Evolutionary conservation across 371 early-diverging fungal genomes (phyloP), one percentile per base, ranked within the genome.

Genomic region (Circinella umbellata): DNA sequence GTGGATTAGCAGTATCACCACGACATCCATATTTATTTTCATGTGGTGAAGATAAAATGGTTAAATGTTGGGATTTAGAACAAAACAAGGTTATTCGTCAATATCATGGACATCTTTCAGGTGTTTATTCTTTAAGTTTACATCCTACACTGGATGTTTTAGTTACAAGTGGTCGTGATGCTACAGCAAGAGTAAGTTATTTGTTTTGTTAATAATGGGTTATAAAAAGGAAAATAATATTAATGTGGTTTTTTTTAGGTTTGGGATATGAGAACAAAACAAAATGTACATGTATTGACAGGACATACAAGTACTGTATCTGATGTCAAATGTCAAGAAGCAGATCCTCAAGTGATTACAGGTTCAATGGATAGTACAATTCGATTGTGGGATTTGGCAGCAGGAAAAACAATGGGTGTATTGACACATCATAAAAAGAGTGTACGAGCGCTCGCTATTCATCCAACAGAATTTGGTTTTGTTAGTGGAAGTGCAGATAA

Each of bases 31-130:
- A 98, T 71, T 77, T 99, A 51, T 98, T 98, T 73, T 97, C 97
- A 4, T 90, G 91, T 69, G 97, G 96, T 71, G 98, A 98, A 76
- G 99, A 99, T 83, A 98, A 98, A 76, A 92, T 92, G 91, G 93
- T 99, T 68, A 98, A 97, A 73, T 98, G 98, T 81, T 99, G 98
- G 98, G 99, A 99, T 84, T 80, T 99, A 65, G 98, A 98, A 79
- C 89, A 91, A 65, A 99, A 99, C 85, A 98, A 98, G 80, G 98
- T 97, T 46, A 96, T 99, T 69, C 92, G 99, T 20, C 97, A 98
- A 72, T 99, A 98, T 79, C 98, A 98, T 70, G 99, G 99, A 1
- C 99, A 99, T 83, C 78, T 98, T 47, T 91, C 91, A 15, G 99
- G 97, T 59, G 93, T 99, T 17, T 98, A 96, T 74, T 85, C 94